Percentiles rank a stretch among this genome's conserved stretches.
phyloP scores from a whole-genome alignment of 805 yeast species.

The Candida maltosa region DNA sequence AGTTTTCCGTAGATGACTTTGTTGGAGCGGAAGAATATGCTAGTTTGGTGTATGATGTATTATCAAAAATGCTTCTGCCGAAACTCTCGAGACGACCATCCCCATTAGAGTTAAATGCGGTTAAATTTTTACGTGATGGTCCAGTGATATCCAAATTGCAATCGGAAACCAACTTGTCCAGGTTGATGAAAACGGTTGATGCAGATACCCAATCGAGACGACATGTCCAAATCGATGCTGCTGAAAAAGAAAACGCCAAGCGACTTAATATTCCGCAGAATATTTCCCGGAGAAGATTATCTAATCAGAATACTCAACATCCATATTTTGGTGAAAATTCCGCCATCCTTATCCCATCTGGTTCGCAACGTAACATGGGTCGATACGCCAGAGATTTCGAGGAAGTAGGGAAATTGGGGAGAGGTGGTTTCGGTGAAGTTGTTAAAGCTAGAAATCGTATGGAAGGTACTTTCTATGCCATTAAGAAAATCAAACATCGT shows the following conservation, averaged over 20 bases:
- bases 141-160: slow-evolving; percentile 30
- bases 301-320: slow-evolving; percentile 16
- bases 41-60: slow-evolving; percentile 61
- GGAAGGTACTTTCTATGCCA: slow-evolving; percentile 93
- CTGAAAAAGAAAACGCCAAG: not conserved
- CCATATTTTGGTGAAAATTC: not conserved
- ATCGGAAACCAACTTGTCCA: not conserved
- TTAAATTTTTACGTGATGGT: slow-evolving; percentile 75
- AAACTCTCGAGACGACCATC: slow-evolving; percentile 72
- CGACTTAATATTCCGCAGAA: not conserved
- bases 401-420: slow-evolving; percentile 85
- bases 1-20: slow-evolving; percentile 29
- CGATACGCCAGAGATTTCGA: slow-evolving; percentile 92
- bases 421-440: slow-evolving; percentile 97
- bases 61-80: slow-evolving; percentile 60
- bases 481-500: slow-evolving; percentile 83
- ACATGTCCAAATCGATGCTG: not conserved
- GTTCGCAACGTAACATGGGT: slow-evolving; percentile 35
- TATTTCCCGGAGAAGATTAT: slow-evolving; percentile 17
- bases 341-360: not conserved
- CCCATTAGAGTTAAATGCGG: slow-evolving; percentile 81
- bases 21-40: slow-evolving; percentile 66
- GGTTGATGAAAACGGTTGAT: not conserved
- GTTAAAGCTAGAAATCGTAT: slow-evolving; percentile 92
- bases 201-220: not conserved